Evolutionary conservation across 306 rosid species (phyloP).

Genomic region (Quercus wislizeni): DNA sequence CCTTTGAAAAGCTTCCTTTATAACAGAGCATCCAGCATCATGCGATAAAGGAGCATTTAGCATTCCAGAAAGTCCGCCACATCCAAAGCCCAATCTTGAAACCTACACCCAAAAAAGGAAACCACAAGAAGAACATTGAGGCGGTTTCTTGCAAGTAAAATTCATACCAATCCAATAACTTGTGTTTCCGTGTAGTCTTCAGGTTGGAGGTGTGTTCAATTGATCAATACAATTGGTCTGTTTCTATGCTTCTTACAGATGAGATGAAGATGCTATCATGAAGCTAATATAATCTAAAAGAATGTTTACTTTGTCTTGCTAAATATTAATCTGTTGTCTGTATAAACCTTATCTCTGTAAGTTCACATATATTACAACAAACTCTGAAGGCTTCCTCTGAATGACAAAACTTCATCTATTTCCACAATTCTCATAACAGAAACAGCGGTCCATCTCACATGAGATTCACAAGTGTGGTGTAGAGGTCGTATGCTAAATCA

Average conservation of each 20-base stretch:
- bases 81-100: slow-evolving; percentile 82
- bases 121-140: background rate
- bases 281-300: too few species aligned
- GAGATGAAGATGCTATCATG: background rate
- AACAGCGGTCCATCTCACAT: too few species aligned
- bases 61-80: slow-evolving; percentile 68
- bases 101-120: slow-evolving; percentile 44
- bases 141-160: background rate
- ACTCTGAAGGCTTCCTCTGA: too few species aligned
- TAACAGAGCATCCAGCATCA: slow-evolving; percentile 61
- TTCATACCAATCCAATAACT: background rate
- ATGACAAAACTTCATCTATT: too few species aligned
- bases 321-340: too few species aligned
- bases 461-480: too few species aligned
- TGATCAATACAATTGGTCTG: background rate
- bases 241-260: background rate
- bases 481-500: too few species aligned
- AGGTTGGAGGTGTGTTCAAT: background rate
- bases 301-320: too few species aligned
- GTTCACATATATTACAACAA: too few species aligned
- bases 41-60: slow-evolving; percentile 62
- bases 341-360: too few species aligned
- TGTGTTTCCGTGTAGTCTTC: background rate
- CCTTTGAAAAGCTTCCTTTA: slow-evolving; percentile 55
- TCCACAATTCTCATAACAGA: too few species aligned